Evolutionary conservation across 2,329 filamentous ascomycete species (phyloP), one percentile per base, ranked within the genome.

Genomic region (Elsinoe fawcettii): DNA sequence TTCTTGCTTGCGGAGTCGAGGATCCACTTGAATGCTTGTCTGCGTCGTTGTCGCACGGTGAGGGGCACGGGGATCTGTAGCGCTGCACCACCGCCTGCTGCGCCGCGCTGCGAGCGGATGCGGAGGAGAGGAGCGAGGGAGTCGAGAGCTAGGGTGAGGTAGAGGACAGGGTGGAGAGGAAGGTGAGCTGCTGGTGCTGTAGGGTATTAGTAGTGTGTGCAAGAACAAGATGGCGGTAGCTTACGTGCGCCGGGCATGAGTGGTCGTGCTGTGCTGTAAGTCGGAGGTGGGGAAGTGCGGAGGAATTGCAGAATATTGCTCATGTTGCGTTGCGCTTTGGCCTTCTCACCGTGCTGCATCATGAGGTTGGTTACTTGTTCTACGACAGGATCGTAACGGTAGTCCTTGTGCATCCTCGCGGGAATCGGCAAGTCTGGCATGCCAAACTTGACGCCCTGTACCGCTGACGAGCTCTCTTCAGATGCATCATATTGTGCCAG

Each of bases 241-340:
- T 51, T 54, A 62, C 60, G 60, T 1, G 85, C 79, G 58, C 88
- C 88, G 1, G 90, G 87, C 32, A 92, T 76, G 27, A 93, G 81
- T 14, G 86, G 85, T 56, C 82, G 84, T 59, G 79, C 74, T 20
- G 88, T 82, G 70, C 85, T 88, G 68, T 87, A 77, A 61, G 81
- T 85, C 16, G 93, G 93, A 11, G 91, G 81, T 1, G 91, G 82
- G 3, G 89, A 82, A 39, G 89, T 95, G 66, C 92, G 90, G 60
- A 99, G 86, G 70, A 86, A 75, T 63, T 82, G 88, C 69, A 97
- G 84, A 67, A 96, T 86, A 66, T 84, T 78, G 60, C 85, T 80
- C 85, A 96, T 90, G 73, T 95, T 86, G 88, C 96, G 67, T 72
- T 99, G 90, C n/a, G 93, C 93, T 70, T 82, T 80, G 67, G 86